A percentile compares a stretch with the other conserved stretches of the same genome.
phyloP scores from a whole-genome alignment of 352 stramenopile species.

The Globisporangium echinulatum region DNA sequence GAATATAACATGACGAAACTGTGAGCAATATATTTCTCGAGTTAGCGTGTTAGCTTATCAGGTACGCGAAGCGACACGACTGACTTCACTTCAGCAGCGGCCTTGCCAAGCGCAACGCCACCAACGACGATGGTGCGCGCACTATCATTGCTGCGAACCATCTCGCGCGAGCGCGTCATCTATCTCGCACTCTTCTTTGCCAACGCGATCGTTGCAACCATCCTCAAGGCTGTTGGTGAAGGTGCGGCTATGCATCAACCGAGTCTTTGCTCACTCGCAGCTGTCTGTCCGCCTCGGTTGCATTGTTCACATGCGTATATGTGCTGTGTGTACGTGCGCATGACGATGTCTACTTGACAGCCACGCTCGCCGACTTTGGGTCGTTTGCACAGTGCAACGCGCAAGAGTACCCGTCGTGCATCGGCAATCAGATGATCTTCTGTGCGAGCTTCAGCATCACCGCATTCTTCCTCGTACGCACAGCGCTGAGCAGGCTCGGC shows the following conservation, averaged over 20 bases:
- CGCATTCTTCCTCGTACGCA: slow-evolving; percentile 43
- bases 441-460: slow-evolving; percentile 58
- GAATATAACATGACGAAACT: too few relatives aligned
- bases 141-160: not conserved
- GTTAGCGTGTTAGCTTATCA: too few relatives aligned
- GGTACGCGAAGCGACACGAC: too few relatives aligned
- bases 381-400: slow-evolving; percentile 56
- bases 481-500: slow-evolving; percentile 41
- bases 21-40: too few relatives aligned
- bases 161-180: slow-evolving; percentile 19
- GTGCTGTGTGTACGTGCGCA: not conserved
- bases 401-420: slow-evolving; percentile 31
- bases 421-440: slow-evolving; percentile 70
- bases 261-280: too few relatives aligned
- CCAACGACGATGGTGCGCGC: too few relatives aligned
- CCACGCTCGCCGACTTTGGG: slow-evolving; percentile 37
- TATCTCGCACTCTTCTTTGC: slow-evolving; percentile 71
- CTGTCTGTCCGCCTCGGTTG: too few relatives aligned
- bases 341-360: slow-evolving; percentile 1
- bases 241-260: slow-evolving; percentile 15
- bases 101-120: too few relatives aligned
- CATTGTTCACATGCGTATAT: too few relatives aligned
- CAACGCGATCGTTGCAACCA: slow-evolving; percentile 57
- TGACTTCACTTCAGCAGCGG: too few relatives aligned
- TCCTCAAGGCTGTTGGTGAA: slow-evolving; percentile 61